Conservation (phyloP, 2,329 filamentous ascomycete genomes). For the Phyllosticta citriasiana region DNA sequence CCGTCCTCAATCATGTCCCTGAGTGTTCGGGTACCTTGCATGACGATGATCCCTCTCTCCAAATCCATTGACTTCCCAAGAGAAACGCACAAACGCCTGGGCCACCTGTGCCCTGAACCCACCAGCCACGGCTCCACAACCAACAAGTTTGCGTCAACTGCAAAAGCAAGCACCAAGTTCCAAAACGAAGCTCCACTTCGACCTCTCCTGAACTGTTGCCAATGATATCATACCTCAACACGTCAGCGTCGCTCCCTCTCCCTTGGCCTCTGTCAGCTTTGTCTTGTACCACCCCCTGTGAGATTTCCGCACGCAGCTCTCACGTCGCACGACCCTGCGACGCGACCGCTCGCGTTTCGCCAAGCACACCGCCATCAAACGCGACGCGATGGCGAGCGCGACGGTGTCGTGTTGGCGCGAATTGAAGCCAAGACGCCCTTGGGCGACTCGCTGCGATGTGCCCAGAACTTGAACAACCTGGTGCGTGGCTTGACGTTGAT, state of each 20-base stretch:
- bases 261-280: neutral
- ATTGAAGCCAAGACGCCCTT: conserved; percentile 5
- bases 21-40: conserved; percentile 8
- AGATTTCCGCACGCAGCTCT: neutral
- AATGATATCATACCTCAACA: conserved; percentile 9
- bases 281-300: neutral
- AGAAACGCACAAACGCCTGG: neutral
- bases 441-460: conserved; percentile 12
- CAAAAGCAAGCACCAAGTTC: neutral
- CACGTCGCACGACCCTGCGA: neutral
- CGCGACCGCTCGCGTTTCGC: neutral
- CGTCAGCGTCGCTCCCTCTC: neutral
- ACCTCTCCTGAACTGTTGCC: neutral
- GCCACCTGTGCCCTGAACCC: neutral
- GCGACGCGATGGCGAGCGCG: neutral
- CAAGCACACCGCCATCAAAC: neutral
- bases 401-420: neutral
- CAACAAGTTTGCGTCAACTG: neutral
- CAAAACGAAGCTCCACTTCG: neutral
- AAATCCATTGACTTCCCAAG: neutral
- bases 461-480: conserved; percentile 28
- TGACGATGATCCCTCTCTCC: neutral
- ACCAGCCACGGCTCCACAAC: conserved; percentile 1
- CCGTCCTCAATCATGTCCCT: neutral
- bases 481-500: conserved; percentile 21